phyloP scores from a whole-genome alignment of 352 stramenopile species.

The Aphanomyces euteiches region DNA sequence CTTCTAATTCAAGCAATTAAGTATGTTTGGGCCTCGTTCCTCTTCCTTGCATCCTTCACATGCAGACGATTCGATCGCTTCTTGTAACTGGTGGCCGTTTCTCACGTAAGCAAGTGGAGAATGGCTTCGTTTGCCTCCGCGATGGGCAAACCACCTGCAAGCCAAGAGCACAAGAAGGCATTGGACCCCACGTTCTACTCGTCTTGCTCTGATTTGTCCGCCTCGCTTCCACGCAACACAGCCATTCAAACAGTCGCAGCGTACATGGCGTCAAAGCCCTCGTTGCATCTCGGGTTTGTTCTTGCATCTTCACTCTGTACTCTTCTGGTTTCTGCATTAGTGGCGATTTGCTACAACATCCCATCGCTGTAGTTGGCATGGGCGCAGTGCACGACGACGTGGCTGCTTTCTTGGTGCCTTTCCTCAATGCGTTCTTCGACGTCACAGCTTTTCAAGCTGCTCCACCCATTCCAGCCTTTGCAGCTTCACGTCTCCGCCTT shows the following conservation, averaged over 20 bases:
- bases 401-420: background rate
- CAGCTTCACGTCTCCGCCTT: background rate
- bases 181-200: constrained; percentile 5
- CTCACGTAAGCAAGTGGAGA: background rate
- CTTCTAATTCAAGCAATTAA: constrained; percentile 23
- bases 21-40: background rate
- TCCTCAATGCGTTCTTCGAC: constrained; percentile 18
- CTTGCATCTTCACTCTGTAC: background rate
- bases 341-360: background rate
- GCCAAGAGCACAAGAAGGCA: background rate
- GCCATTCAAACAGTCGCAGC: constrained; percentile 2
- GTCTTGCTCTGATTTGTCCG: background rate
- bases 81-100: background rate
- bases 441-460: background rate
- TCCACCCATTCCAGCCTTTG: constrained; percentile 1
- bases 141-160: constrained; percentile 6
- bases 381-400: background rate
- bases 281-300: background rate
- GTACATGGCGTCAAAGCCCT: background rate
- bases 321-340: background rate
- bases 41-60: background rate
- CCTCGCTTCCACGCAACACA: no score
- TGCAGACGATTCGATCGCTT: background rate
- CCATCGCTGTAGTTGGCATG: constrained; percentile 9
- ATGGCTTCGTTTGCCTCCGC: background rate